Base-by-base conservation (phyloP, 2,329 filamentous ascomycete species). In the Microthyrium microscopicum region DNA sequence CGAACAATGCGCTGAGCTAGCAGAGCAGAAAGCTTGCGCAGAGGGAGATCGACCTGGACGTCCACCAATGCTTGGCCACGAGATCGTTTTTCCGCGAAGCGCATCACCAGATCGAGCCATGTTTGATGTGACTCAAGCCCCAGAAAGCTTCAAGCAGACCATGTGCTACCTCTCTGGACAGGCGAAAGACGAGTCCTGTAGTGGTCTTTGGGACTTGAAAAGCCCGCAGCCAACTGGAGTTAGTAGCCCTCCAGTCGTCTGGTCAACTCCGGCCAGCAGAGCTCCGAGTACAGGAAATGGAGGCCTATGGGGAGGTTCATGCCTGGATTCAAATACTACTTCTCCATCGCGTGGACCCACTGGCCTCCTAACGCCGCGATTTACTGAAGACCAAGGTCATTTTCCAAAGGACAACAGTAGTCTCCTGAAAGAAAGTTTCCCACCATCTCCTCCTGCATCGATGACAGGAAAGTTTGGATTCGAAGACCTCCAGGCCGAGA, bases 51-150 rank as follows among this genome's bases (percentile, higher is more conserved):
- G 62, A 18, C 60, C 62, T 27, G 66, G 66, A 18, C 68, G 65
- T 26, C 87, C 87, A 26, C 87, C 87, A 7, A 91, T 95, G 84
- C 70, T 93, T 8, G 87, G 87, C 36, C 60, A 64, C 37, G 79
- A 92, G 43, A 68, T 95, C 35, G 62, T 66, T 18, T 92, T 94
- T 51, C 80, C 83, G 21, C 70, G 69, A 50, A 93, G 83, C 50
- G 65, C 68, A 7, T 93, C 85, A 18, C 87, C 87, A 5, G 77
- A 87, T 52, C 70, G 75, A 35, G 91, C 84, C 12, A 75, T 82
- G 46, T 77, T 91, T 46, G 83, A 92, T 48, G 74, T 79, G 1
- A 76, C 80, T 36, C 78, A 83, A 47, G 54, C 57, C 6, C 62
- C 59, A 7, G 51, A 68, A 59, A 43, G 71, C 48, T 45, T 62